phyloP scores from a whole-genome alignment of 495 filamentous ascomycete species.

The Usnea hakonensis region DNA sequence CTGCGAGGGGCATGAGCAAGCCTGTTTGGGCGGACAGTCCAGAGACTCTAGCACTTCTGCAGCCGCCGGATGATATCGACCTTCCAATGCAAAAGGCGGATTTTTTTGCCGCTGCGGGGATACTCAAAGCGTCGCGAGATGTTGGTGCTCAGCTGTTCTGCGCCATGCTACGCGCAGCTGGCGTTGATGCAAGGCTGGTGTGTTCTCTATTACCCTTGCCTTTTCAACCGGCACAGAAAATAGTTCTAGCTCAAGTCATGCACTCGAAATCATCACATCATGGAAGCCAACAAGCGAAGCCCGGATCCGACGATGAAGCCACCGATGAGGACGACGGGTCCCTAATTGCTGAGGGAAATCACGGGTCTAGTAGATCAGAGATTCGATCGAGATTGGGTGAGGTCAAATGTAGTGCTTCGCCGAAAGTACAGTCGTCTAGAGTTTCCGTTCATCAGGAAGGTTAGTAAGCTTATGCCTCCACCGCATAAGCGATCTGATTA shows the following conservation, averaged over 20 bases:
- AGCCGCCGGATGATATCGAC: constrained; percentile 46
- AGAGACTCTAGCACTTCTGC: constrained; percentile 39
- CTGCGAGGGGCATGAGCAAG: constrained; percentile 58
- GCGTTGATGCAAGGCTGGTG: constrained; percentile 77
- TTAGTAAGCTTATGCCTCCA: constrained; percentile 14
- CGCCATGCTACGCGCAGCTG: constrained; percentile 66
- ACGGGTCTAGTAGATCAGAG: neutral
- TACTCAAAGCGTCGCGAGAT: constrained; percentile 71
- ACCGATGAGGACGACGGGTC: neutral
- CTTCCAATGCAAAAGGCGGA: constrained; percentile 43
- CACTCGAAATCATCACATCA: neutral
- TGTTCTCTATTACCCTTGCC: constrained; percentile 84
- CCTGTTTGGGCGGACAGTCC: constrained; percentile 64
- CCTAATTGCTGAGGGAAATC: neutral
- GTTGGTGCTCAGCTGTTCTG: constrained; percentile 87
- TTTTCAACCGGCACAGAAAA: constrained; percentile 55
- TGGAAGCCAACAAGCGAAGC: neutral
- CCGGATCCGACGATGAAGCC: constrained; percentile 19
- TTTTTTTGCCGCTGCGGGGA: constrained; percentile 60
- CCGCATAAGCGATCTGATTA: neutral
- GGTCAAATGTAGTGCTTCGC: neutral
- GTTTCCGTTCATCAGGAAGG: constrained; percentile 21
- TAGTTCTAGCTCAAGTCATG: constrained; percentile 28
- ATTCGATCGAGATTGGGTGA: neutral
- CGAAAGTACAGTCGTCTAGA: neutral